These are phyloP conservation scores for Xylariaceae sp. DNA, from an alignment of 2,329 filamentous ascomycete genomes.

Conservation along the genomic window DNA sequence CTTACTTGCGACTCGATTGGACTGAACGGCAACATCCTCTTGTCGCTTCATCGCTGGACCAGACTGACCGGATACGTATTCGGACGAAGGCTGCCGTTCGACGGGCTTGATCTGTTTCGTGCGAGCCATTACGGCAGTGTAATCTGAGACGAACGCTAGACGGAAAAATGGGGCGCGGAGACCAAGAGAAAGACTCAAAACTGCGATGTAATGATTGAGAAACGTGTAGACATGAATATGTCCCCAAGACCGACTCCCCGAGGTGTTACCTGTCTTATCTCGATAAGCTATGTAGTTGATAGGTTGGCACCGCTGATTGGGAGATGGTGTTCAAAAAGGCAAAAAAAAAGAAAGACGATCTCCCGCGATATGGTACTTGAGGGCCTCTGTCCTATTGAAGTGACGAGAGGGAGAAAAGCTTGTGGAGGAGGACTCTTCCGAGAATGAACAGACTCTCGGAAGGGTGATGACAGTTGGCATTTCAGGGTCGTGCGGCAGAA, in stretches of 20 bases:
- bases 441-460: not conserved
- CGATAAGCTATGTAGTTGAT: too few species aligned
- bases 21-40: constrained; percentile 23
- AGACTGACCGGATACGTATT: constrained; percentile 49
- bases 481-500: constrained; percentile 27
- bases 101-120: constrained; percentile 66
- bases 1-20: constrained; percentile 26
- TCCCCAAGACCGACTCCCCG: too few species aligned
- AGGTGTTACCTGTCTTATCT: too few species aligned
- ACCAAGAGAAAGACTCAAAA: not conserved
- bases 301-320: too few species aligned
- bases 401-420: too few species aligned
- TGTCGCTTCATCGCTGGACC: constrained; percentile 30
- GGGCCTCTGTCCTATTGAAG: too few species aligned
- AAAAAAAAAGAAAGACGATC: too few species aligned
- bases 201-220: not conserved
- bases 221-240: too few species aligned
- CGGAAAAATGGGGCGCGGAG: not conserved
- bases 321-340: too few species aligned
- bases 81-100: constrained; percentile 64
- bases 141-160: not conserved
- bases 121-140: constrained; percentile 57
- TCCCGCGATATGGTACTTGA: too few species aligned
- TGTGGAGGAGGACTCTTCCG: too few species aligned
- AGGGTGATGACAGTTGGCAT: constrained; percentile 27